Percentiles rank a stretch among this genome's conserved stretches.
Evolutionary conservation across 208 protist species (phyloP).

Genomic region (Wallacemonas rigidus): DNA sequence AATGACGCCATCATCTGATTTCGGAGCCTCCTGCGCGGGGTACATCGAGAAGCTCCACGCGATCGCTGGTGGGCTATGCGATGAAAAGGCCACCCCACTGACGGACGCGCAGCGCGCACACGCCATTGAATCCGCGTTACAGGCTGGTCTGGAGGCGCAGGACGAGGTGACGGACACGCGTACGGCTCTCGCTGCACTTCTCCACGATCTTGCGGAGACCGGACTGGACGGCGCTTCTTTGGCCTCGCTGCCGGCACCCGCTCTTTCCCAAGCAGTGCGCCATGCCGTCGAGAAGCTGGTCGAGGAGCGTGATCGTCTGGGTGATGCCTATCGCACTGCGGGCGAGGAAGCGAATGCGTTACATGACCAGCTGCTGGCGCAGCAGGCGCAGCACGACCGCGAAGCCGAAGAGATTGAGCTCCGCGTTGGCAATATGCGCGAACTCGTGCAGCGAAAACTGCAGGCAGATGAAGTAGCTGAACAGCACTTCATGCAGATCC

Average conservation of each 20-base stretch:
- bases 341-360: slow-evolving; percentile 17
- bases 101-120: not conserved
- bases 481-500: slow-evolving; percentile 46
- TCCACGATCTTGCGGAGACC: slow-evolving; percentile 4
- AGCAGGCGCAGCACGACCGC: slow-evolving; percentile 19
- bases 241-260: slow-evolving; percentile 17
- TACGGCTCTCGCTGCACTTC: not conserved
- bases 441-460: slow-evolving; percentile 60
- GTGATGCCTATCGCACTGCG: slow-evolving; percentile 10
- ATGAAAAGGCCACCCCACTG: not conserved
- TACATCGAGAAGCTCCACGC: not conserved
- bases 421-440: slow-evolving; percentile 40
- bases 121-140: not conserved
- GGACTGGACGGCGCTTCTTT: slow-evolving; percentile 9
- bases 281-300: slow-evolving; percentile 17
- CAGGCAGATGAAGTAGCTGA: slow-evolving; percentile 56
- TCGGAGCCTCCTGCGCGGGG: not conserved
- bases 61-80: not conserved
- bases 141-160: not conserved
- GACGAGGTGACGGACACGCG: not conserved
- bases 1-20: too few relatives aligned
- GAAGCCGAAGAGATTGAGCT: slow-evolving; percentile 39
- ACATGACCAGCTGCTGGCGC: slow-evolving; percentile 11
- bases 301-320: slow-evolving; percentile 22
- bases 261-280: slow-evolving; percentile 6